Evolutionary conservation across 306 rosid genomes (phyloP), one percentile per base, ranked within the genome.

Genomic region (Vigna trinervia): DNA sequence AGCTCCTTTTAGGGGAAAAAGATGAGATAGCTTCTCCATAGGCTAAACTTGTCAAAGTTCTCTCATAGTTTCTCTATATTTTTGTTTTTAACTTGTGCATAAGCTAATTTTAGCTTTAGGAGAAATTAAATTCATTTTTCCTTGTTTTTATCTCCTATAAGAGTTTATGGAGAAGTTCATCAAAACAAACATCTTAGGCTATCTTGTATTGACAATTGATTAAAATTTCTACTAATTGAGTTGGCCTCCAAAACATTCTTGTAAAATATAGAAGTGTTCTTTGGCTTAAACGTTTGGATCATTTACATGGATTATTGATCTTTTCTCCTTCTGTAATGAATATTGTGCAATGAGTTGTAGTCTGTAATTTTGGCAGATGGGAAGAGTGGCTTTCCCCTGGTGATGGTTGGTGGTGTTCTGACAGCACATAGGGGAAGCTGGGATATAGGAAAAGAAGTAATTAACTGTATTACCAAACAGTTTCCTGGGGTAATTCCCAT

Each of bases 361-460:
- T 56, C 58, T 19, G 34, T 34, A 28, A 64, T 66, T 74, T 78
- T 67, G 73, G 83, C 92, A 95, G 98, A 95, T 76, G 98, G 93
- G 80, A 85, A 88, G 41, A 87, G 57, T 48, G 58, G 69, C 32
- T 95, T 90, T 73, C 96, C 97, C 36, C 90, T 94, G 53, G 98
- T 92, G 48, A 90, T 92, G 98, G 98, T 94, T 85, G 98, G 98
- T 22, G 98, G 98, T 52, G 98, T 94, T 74, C 96, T 94, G n/a
- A 96, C 90, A 85, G 98, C 94, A 74, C 86, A 92, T 54, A 92
- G 80, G 86, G 78, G 80, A 84, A 82, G 86, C 43, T 94, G 98
- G 98, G 96, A 94, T 85, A 89, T 94, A 36, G 96, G 97, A 70
- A 86, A 86, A 78, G 94, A 94, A 85, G 98, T 94, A 63, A 70